Base-by-base conservation (phyloP, 208 protist species). In the Porcisia hertigi region DNA sequence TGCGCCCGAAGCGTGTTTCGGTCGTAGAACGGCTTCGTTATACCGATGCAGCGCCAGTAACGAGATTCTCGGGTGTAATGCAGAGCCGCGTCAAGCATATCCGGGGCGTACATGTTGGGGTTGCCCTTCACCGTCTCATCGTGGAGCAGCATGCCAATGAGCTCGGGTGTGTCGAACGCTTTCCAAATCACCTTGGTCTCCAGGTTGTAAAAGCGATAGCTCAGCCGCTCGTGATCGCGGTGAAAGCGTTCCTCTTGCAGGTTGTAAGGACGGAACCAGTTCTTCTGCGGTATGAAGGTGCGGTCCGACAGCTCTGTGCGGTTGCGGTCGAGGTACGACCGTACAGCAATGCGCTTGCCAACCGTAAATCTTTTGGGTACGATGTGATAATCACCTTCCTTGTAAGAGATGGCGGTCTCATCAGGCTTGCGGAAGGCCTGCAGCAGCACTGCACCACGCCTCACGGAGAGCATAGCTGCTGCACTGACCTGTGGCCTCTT, bases 31-130 rank as follows among this genome's bases (percentile, higher is more conserved):
- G 94, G 94, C 82, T 95, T 95, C 23, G 92, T 94, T 77, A 97
- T 96, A 49, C 94, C 94, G 64, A 97, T 94, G 74, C 89, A 95
- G 43, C 94, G 90, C 92, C 94, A 97, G 85, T 96, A 97, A 59
- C 94, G 90, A 12, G 83, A 78, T 82, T 97, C 92, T 3, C 84
- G 80, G 3, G 89, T 92, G 84, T 86, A 97, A 80, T 96, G 92
- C 34, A 96, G 55, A 4, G 94, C 94, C 39, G 87, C 57, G 49
- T 96, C 86, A 25, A 97, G 86, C 65, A 96, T 90, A 30, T 81
- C 82, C 43, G 77, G 79, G 45, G 83, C 83, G 83, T 95, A 96
- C 57, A 96, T 76, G 73, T 92, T 81, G 9, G 57, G 55, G 47
- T 91, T 89, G 20, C 93, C 93, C 71, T 94, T 91, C 63, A 97